Evolutionary conservation across 2,329 filamentous ascomycete species (phyloP).

Genomic region (Xylaria multiplex): DNA sequence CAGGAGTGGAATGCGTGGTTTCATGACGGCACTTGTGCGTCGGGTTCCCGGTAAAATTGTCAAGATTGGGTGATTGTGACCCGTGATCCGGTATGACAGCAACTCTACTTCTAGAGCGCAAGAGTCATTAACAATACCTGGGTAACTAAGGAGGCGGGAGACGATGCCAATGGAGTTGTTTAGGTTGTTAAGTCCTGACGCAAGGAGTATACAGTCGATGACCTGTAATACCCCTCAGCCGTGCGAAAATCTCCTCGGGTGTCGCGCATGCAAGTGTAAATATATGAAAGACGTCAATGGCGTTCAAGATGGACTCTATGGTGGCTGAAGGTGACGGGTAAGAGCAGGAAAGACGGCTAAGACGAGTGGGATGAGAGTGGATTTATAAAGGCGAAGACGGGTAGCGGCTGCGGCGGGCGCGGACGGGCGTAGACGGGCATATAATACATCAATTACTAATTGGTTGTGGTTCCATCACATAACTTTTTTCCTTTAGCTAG

Average conservation of each 20-base stretch:
- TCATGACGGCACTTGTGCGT: conserved; percentile 55
- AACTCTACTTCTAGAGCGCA: not conserved
- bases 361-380: conserved; percentile 20
- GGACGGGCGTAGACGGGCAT: not conserved
- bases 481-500: not conserved
- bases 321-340: not conserved
- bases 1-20: conserved; percentile 69
- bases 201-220: conserved; percentile 70
- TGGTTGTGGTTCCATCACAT: not conserved
- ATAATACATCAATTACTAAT: conserved; percentile 23
- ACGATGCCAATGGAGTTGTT: conserved; percentile 14
- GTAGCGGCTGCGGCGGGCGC: conserved; percentile 27
- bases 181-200: conserved; percentile 61
- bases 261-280: conserved; percentile 51
- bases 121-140: not conserved
- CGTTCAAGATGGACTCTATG: not conserved
- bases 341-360: not conserved
- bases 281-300: conserved; percentile 9
- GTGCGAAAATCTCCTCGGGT: conserved; percentile 55
- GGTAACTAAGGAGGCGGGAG: not conserved
- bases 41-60: conserved; percentile 21
- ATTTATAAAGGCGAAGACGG: conserved; percentile 18
- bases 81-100: not conserved
- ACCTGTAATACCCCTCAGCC: conserved; percentile 72
- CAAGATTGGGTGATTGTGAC: not conserved